Percentiles rank a stretch among this genome's conserved stretches.
These are phyloP conservation scores for Gloeostereum incarnatum DNA, from an alignment of 768 basidiomycete species.

Conservation along the genomic window DNA sequence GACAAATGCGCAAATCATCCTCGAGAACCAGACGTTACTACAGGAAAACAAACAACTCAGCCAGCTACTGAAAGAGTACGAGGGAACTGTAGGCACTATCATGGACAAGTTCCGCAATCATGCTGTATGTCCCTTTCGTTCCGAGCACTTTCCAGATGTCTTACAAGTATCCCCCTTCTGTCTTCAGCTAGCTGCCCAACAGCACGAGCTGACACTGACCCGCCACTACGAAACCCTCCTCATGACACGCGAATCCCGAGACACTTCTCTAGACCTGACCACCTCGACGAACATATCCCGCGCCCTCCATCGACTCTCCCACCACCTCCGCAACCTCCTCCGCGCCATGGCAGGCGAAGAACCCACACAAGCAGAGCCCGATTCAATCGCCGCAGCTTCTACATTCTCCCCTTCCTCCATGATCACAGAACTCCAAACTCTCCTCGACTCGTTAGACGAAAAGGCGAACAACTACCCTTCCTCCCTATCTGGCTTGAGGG, in stretches of 20 bases:
- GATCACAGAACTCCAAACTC: conserved; percentile 30
- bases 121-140: conserved; percentile 46
- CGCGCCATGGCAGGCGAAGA: conserved; percentile 63
- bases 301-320: conserved; percentile 67
- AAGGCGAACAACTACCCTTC: conserved; percentile 18
- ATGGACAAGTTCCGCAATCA: conserved; percentile 95
- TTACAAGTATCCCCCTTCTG: conserved; percentile 7
- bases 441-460: conserved; percentile 34
- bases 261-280: conserved; percentile 44
- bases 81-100: conserved; percentile 88
- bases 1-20: conserved; percentile 78
- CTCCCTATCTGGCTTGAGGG: conserved; percentile 29
- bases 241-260: conserved; percentile 49
- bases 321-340: conserved; percentile 61
- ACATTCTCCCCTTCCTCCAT: conserved; percentile 15
- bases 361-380: conserved; percentile 28
- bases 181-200: conserved; percentile 77
- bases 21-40: conserved; percentile 87
- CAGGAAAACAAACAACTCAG: conserved; percentile 96
- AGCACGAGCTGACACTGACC: conserved; percentile 79
- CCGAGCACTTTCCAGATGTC: conserved; percentile 3
- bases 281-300: conserved; percentile 48
- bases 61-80: conserved; percentile 86
- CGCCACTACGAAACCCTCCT: conserved; percentile 87
- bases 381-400: conserved; percentile 24